Evolutionary conservation across 495 filamentous ascomycete species (phyloP).

Genomic region (Zalerion maritima): DNA sequence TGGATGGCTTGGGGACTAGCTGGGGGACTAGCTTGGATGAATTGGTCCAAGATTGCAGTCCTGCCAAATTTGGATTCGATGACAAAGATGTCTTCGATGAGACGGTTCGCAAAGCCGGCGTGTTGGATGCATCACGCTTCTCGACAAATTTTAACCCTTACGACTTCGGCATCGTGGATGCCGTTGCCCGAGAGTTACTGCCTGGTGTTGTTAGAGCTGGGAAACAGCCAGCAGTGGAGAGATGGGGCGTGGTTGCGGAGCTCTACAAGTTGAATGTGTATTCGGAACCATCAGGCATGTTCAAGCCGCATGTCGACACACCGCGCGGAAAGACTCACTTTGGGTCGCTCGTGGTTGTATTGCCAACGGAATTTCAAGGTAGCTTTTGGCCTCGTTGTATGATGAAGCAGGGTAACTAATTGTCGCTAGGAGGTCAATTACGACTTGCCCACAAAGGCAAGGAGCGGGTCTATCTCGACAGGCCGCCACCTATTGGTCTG

Average conservation of each 20-base stretch:
- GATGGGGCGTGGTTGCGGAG: constrained; percentile 23
- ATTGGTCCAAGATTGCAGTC: constrained; percentile 22
- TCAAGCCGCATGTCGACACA: constrained; percentile 42
- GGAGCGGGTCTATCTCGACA: constrained; percentile 28
- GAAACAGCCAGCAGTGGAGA: constrained; percentile 1
- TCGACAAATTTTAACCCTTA: constrained; percentile 36
- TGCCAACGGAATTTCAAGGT: constrained; percentile 33
- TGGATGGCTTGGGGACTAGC: no score
- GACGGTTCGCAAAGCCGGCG: constrained; percentile 33
- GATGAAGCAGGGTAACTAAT: no score
- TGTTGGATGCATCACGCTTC: constrained; percentile 31
- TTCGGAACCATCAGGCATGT: constrained; percentile 34
- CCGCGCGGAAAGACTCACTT: constrained; percentile 33
- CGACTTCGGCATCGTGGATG: constrained; percentile 35
- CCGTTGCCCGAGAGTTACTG: constrained; percentile 31
- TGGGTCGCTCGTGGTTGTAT: constrained; percentile 39
- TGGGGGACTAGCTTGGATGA: constrained; percentile 1
- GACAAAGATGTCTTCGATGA: constrained; percentile 33
- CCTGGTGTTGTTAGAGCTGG: constrained; percentile 16
- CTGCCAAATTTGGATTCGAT: constrained; percentile 33
- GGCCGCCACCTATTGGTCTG: constrained; percentile 11
- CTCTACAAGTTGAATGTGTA: constrained; percentile 49
- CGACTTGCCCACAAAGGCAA: constrained; percentile 19
- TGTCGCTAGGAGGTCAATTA: constrained; percentile 15
- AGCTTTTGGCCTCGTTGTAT: no score